These are phyloP conservation scores for Colletotrichum sp. DNA, from an alignment of 2,329 filamentous ascomycete species.

Conservation along the genomic window DNA sequence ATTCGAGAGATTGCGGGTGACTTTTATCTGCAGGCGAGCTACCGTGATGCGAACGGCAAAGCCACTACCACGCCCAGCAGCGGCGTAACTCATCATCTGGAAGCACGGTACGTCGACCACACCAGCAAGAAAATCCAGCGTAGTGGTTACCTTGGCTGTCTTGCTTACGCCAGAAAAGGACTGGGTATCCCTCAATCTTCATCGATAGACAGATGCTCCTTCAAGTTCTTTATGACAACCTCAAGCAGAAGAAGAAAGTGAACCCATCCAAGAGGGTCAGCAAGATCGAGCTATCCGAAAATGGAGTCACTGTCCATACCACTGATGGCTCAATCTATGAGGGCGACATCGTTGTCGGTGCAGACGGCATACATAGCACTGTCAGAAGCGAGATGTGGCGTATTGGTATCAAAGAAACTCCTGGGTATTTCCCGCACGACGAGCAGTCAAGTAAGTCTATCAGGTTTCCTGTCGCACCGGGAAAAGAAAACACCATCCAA, in stretches of 20 bases:
- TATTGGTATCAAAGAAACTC: conserved; percentile 23
- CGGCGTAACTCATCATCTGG: neutral
- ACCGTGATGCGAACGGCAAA: conserved; percentile 7
- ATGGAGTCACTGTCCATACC: conserved; percentile 31
- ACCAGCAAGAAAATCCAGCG: fast-evolving
- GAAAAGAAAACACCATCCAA: fast-evolving
- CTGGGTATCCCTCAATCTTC: conserved; percentile 36
- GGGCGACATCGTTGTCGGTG: conserved; percentile 41
- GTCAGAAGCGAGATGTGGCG: conserved; percentile 35
- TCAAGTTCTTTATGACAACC: conserved; percentile 35
- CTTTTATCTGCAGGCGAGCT: neutral
- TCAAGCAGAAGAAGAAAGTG: conserved; percentile 31
- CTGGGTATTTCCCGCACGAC: conserved; percentile 25
- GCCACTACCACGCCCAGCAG: conserved; percentile 14
- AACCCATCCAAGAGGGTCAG: conserved; percentile 17
- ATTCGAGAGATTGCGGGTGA: conserved; percentile 27
- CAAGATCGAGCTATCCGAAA: neutral
- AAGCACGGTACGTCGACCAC: neutral
- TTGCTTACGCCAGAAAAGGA: neutral
- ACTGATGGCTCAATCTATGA: conserved; percentile 31
- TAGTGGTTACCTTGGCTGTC: neutral
- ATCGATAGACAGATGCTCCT: conserved; percentile 41
- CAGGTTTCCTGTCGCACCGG: too few relatives aligned
- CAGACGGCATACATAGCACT: conserved; percentile 46
- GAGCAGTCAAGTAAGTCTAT: conserved; percentile 21